These are phyloP conservation scores for Lepiota venenata DNA, from an alignment of 768 basidiomycete species.

Conservation along the genomic window DNA sequence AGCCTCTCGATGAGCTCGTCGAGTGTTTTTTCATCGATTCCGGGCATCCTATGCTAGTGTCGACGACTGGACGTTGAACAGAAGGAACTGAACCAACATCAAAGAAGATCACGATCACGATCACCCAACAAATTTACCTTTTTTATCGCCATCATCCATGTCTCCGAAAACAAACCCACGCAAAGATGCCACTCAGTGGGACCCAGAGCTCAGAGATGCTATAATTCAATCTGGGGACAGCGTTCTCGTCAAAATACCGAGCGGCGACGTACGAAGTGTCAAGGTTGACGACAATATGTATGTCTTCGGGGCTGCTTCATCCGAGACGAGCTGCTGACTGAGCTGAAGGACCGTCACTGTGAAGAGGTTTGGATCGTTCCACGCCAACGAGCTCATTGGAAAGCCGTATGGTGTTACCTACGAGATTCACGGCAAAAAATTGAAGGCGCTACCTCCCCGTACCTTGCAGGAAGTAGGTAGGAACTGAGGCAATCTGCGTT, in stretches of 20 bases:
- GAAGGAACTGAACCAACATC: background rate
- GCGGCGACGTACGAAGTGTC: slow-evolving; percentile 71
- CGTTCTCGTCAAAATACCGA: slow-evolving; percentile 79
- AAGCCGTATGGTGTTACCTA: slow-evolving; percentile 88
- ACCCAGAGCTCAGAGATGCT: slow-evolving; percentile 8
- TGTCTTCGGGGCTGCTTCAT: slow-evolving; percentile 24
- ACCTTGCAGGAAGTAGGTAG: slow-evolving; percentile 79
- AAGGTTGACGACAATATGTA: slow-evolving; percentile 74
- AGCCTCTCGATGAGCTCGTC: slow-evolving; percentile 7
- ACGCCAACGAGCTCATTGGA: slow-evolving; percentile 71
- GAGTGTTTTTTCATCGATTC: slow-evolving; percentile 3
- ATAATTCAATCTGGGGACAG: slow-evolving; percentile 66
- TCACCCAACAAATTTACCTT: background rate
- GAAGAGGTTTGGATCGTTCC: slow-evolving; percentile 86
- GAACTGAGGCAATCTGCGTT: slow-evolving; percentile 19
- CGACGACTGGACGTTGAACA: background rate
- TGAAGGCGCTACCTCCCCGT: slow-evolving; percentile 58
- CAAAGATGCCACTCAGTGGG: background rate
- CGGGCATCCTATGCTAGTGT: background rate
- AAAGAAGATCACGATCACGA: slow-evolving; percentile 1
- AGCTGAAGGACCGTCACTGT: slow-evolving; percentile 59
- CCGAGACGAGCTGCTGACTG: slow-evolving; percentile 5
- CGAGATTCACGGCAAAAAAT: slow-evolving; percentile 74
- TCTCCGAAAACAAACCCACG: slow-evolving; percentile 2
- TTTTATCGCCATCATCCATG: slow-evolving; percentile 1